phyloP scores from a whole-genome alignment of 345 rosid genomes.

The Gynandropsis gynandra region DNA sequence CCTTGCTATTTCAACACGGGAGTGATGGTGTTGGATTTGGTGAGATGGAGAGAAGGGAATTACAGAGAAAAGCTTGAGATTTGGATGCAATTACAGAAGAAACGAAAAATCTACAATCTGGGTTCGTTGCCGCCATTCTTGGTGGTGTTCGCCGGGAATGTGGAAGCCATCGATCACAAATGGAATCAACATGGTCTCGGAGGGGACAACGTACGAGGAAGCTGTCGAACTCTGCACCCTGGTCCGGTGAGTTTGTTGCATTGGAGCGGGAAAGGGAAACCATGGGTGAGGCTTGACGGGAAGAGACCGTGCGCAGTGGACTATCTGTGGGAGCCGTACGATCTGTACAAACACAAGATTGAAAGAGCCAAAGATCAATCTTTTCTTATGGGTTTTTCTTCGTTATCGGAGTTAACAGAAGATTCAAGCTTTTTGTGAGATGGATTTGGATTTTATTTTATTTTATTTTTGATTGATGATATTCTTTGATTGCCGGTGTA shows the following conservation, averaged over 20 bases:
- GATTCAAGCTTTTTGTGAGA: slow-evolving; percentile 38
- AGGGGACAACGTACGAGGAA: slow-evolving; percentile 82
- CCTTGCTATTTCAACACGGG: slow-evolving; percentile 98
- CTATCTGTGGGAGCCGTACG: slow-evolving; percentile 78
- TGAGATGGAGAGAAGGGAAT: slow-evolving; percentile 66
- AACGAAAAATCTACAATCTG: slow-evolving; percentile 66
- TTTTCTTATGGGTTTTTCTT: slow-evolving; percentile 26
- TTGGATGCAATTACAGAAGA: slow-evolving; percentile 87
- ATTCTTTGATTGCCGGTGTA: slow-evolving; percentile 30
- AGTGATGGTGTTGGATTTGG: slow-evolving; percentile 91
- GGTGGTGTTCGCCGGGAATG: slow-evolving; percentile 70
- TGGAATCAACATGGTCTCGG: slow-evolving; percentile 99
- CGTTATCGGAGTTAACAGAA: slow-evolving; percentile 26
- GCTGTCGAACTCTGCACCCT: slow-evolving; percentile 71
- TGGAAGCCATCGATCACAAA: slow-evolving; percentile 68
- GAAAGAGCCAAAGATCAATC: slow-evolving; percentile 23
- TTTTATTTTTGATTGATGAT: slow-evolving; percentile 17
- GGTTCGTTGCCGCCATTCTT: slow-evolving; percentile 94
- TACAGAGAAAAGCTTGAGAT: slow-evolving; percentile 57
- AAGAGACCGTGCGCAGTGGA: slow-evolving; percentile 69
- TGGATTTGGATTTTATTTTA: slow-evolving; percentile 7
- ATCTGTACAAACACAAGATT: slow-evolving; percentile 35
- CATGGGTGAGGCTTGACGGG: slow-evolving; percentile 84
- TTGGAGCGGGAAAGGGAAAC: slow-evolving; percentile 99
- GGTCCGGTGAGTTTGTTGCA: slow-evolving; percentile 91